Evolutionary conservation across 202 grass and related monocot species (phyloP), one percentile per base, ranked within the genome.

Genomic region (Hordeum pubiflorum): DNA sequence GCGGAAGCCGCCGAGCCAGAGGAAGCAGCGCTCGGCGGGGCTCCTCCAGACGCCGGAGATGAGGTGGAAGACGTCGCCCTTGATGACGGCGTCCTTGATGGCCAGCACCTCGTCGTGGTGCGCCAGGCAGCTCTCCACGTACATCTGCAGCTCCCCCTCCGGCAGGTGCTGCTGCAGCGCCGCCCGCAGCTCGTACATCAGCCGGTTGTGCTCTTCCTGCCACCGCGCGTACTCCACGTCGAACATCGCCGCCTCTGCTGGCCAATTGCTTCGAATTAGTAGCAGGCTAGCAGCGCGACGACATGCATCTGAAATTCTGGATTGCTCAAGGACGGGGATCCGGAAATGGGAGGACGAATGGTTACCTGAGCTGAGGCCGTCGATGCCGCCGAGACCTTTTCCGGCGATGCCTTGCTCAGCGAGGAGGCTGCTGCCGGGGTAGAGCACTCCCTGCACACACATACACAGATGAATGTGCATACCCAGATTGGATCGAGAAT

Each of bases 61-160:
- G 87, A 97, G 89, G 82, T 97, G 91, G 86, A 97, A 89, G 88
- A 92, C 89, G 90, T 97, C 94, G 66, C 77, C 85, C 86, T 87
- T 94, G 63, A 86, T 83, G 57, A 83, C 87, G 27, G 63, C 55
- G 58, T 89, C 84, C 83, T 90, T 97, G 83, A 97, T 88, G 31
- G 65, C 58, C 29, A 86, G 27, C 88, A 97, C 90, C 83, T 94
- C 87, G 71, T 92, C 94, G 32, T 97, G 91, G 87, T 94, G 94
- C 10, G 86, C 81, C 63, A 97, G 67, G 85, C 87, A 89, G 81
- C 75, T 94, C 73, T 89, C 79, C 83, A 97, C 94, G 89, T 92
- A 94, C 94, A 97, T 87, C 69, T 87, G 91, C 77, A 97, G 84
- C 86, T 92, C 91, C 27, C 68, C 86, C 32, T 97, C 91, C 67